Percentiles rank a stretch among this genome's conserved stretches.
These are phyloP conservation scores for Umbilicus rupestris DNA, from an alignment of 164 flowering plant species.

Conservation along the genomic window DNA sequence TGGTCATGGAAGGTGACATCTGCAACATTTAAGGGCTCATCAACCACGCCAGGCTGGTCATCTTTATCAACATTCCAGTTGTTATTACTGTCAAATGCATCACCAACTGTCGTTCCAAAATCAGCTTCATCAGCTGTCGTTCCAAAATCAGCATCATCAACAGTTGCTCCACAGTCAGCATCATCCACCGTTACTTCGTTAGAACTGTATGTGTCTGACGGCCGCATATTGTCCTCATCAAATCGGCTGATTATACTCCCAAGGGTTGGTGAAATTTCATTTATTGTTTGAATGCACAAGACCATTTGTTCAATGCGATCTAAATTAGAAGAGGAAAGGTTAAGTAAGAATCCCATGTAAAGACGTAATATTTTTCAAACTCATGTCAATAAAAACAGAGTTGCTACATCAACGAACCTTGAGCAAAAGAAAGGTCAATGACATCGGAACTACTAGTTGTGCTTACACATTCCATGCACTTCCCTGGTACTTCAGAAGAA, in stretches of 20 bases:
- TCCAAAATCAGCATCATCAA: slow-evolving; percentile 15
- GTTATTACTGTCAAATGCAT: slow-evolving; percentile 30
- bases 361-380: not conserved
- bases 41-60: slow-evolving; percentile 38
- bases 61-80: slow-evolving; percentile 43
- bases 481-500: slow-evolving; percentile 82
- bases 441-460: slow-evolving; percentile 27
- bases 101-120: slow-evolving; percentile 9
- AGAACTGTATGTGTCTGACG: slow-evolving; percentile 25
- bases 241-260: slow-evolving; percentile 46
- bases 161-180: slow-evolving; percentile 16
- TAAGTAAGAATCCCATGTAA: not conserved
- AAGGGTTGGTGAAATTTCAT: slow-evolving; percentile 80
- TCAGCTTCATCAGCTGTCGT: slow-evolving; percentile 19
- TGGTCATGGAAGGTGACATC: slow-evolving; percentile 33
- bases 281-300: slow-evolving; percentile 29
- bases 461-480: slow-evolving; percentile 25
- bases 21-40: slow-evolving; percentile 27
- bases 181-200: slow-evolving; percentile 21
- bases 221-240: slow-evolving; percentile 60
- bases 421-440: slow-evolving; percentile 74
- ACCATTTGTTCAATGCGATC: slow-evolving; percentile 73
- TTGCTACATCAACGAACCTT: slow-evolving; percentile 34
- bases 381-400: not conserved
- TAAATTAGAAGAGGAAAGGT: slow-evolving; percentile 19